A percentile compares a stretch with the other conserved stretches of the same genome.
phyloP scores from a whole-genome alignment of 179 eudicot species.

The Beta lomatogona region DNA sequence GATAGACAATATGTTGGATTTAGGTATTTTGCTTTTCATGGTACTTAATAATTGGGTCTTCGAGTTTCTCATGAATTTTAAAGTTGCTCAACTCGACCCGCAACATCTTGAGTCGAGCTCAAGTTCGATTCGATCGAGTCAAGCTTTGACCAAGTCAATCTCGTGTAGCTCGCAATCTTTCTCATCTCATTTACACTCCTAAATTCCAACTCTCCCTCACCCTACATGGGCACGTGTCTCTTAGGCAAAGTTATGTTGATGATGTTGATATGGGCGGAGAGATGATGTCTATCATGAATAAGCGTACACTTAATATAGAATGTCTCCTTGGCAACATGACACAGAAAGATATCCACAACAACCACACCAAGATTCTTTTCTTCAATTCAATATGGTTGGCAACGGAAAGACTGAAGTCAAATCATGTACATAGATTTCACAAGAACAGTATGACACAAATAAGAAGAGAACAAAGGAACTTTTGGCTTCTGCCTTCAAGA shows the following conservation, averaged over 20 bases:
- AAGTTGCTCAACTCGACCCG: no score
- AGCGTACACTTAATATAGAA: conserved; percentile 1
- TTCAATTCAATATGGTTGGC: background rate
- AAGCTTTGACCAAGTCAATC: no score
- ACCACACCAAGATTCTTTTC: background rate
- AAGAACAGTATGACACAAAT: background rate
- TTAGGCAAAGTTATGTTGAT: background rate
- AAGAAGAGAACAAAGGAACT: background rate
- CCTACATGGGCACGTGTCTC: background rate
- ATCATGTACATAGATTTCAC: background rate
- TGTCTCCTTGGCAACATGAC: background rate
- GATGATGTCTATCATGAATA: background rate
- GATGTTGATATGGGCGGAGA: background rate
- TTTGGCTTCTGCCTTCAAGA: background rate
- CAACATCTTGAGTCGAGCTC: no score
- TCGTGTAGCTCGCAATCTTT: no score
- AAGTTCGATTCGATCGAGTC: no score
- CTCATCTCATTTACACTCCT: no score
- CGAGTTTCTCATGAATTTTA: no score
- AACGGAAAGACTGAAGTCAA: background rate
- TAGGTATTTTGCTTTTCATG: no score
- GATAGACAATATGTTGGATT: no score
- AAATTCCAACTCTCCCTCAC: no score
- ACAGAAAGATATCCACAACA: background rate
- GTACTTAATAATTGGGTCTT: no score